phyloP scores from a whole-genome alignment of 163 green algal genomes.

The Prototheca wickerhamii region DNA sequence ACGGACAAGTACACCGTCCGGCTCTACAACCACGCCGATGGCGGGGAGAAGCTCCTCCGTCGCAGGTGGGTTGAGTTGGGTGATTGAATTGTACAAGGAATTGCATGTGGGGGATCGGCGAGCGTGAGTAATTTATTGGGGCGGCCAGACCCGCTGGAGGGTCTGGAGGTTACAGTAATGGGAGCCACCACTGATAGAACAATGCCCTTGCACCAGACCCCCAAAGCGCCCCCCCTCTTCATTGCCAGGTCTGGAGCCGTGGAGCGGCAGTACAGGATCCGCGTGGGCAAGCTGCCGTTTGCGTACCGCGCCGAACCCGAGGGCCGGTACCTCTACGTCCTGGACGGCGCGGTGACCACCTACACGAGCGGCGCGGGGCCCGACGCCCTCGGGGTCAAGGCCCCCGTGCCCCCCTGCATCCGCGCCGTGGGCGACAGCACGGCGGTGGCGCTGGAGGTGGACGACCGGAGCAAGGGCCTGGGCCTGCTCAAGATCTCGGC shows the following conservation, averaged over 20 bases:
- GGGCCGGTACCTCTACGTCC: slow-evolving; percentile 52
- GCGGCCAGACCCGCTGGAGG: too few relatives aligned
- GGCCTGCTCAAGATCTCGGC: slow-evolving; percentile 54
- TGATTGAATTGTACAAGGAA: too few relatives aligned
- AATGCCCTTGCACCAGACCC: too few relatives aligned
- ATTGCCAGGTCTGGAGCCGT: slow-evolving; percentile 36
- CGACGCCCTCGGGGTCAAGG: slow-evolving; percentile 12
- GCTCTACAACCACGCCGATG: slow-evolving; percentile 55
- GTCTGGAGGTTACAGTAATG: too few relatives aligned
- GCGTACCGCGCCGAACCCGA: slow-evolving; percentile 49
- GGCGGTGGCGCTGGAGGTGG: slow-evolving; percentile 46
- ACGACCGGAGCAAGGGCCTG: slow-evolving; percentile 41
- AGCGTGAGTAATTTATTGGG: too few relatives aligned
- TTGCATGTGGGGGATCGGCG: too few relatives aligned
- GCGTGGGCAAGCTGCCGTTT: slow-evolving; percentile 62
- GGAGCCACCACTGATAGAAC: too few relatives aligned
- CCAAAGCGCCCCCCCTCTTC: too few relatives aligned
- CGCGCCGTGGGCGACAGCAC: slow-evolving; percentile 19
- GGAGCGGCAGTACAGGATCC: slow-evolving; percentile 66
- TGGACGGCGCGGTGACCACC: slow-evolving; percentile 53
- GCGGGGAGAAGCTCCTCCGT: slow-evolving; percentile 61
- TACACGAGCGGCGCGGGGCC: slow-evolving; percentile 36
- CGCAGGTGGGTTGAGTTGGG: slow-evolving; percentile 12
- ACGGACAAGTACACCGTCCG: slow-evolving; percentile 50
- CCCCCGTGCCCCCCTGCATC: slow-evolving; percentile 75